Evolutionary conservation across 441 rosid genomes (phyloP).

Genomic region (Sinapis alba): DNA sequence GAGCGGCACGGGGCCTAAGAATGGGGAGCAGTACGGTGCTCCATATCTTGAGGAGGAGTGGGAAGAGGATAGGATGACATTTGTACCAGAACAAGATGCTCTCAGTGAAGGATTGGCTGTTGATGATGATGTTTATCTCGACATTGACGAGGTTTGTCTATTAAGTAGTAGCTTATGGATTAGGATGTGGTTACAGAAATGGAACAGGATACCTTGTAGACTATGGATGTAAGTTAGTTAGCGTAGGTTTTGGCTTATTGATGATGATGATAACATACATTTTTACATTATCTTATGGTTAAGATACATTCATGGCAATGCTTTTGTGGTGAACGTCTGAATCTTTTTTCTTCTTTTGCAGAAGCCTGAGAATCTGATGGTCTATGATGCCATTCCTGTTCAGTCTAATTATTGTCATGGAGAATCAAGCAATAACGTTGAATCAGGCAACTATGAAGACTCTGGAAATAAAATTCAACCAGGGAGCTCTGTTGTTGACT

Average conservation of each 20-base stretch:
- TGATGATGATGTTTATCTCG: slow-evolving; percentile 56
- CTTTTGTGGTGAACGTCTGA: too few species aligned
- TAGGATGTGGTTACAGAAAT: not conserved
- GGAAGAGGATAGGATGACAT: slow-evolving; percentile 65
- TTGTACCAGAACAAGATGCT: slow-evolving; percentile 59
- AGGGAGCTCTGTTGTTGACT: slow-evolving; percentile 45
- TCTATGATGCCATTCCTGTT: slow-evolving; percentile 46
- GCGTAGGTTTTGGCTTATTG: slow-evolving; percentile 11
- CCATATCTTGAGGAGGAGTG: slow-evolving; percentile 96
- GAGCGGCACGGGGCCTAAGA: slow-evolving; percentile 96
- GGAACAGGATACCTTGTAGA: not conserved
- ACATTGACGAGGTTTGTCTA: slow-evolving; percentile 60
- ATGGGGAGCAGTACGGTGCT: slow-evolving; percentile 97
- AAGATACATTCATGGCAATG: not conserved
- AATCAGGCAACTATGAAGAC: slow-evolving; percentile 31
- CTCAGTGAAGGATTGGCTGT: slow-evolving; percentile 32
- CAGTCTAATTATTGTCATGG: slow-evolving; percentile 51
- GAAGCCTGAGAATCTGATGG: slow-evolving; percentile 47
- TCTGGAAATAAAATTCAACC: slow-evolving; percentile 10
- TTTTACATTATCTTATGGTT: not conserved
- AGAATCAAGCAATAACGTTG: slow-evolving; percentile 62
- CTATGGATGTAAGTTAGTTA: not conserved
- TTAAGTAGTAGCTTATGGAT: too few species aligned
- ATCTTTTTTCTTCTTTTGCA: too few species aligned
- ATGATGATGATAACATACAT: slow-evolving; percentile 12